These are phyloP conservation scores for Ogataea methylovora DNA, from an alignment of 805 yeast species.

Conservation along the genomic window DNA sequence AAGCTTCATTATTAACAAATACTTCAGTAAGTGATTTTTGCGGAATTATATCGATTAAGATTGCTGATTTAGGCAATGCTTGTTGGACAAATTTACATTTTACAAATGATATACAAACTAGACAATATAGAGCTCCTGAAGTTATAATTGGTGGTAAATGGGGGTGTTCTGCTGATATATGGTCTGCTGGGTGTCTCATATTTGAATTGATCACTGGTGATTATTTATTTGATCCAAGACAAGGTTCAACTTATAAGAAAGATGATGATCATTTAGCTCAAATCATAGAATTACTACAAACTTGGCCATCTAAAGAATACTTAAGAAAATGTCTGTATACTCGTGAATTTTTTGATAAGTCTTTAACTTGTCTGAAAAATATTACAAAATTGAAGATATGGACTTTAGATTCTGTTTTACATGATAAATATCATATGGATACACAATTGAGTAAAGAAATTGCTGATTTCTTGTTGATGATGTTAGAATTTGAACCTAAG, in stretches of 20 bases:
- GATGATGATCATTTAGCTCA: conserved; percentile 62
- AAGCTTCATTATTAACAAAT: conserved; percentile 10
- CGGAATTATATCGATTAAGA: conserved; percentile 38
- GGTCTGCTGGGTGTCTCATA: conserved; percentile 53
- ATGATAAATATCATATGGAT: conserved; percentile 41
- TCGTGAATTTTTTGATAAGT: conserved; percentile 32
- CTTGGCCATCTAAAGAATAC: conserved; percentile 30
- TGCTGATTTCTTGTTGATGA: conserved; percentile 39
- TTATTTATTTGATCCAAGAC: conserved; percentile 53
- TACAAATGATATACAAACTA: conserved; percentile 61
- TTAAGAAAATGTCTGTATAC: conserved; percentile 31
- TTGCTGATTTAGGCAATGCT: conserved; percentile 68
- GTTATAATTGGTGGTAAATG: conserved; percentile 49
- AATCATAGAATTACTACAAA: conserved; percentile 42
- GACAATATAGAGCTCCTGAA: conserved; percentile 64
- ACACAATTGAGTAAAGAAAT: conserved; percentile 31
- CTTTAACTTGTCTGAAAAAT: conserved; percentile 28
- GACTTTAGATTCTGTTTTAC: conserved; percentile 41
- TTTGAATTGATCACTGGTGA: conserved; percentile 59
- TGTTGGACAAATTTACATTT: conserved; percentile 58
- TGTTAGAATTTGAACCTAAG: conserved; percentile 41
- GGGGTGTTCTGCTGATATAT: conserved; percentile 58
- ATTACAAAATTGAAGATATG: conserved; percentile 43
- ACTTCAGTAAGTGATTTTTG: conserved; percentile 18
- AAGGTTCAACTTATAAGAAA: conserved; percentile 36